Evolutionary conservation across 2,329 filamentous ascomycete genomes (phyloP), one percentile per base, ranked within the genome.

Genomic region (Microdochium trichocladiopsis): DNA sequence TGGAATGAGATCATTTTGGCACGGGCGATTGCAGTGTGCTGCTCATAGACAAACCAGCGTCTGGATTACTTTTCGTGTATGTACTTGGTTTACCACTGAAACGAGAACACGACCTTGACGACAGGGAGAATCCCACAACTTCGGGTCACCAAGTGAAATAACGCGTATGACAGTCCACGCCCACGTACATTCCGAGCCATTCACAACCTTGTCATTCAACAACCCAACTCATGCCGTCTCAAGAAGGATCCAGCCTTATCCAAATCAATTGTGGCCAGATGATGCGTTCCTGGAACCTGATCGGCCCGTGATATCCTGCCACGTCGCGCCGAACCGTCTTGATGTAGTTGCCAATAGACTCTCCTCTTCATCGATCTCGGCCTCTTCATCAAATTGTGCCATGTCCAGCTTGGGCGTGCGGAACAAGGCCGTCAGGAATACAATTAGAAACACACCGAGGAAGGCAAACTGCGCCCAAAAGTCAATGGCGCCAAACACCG

Each of bases 391-490:
- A 8, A 95, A 68, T 62, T 92, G 84, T 47, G 82, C 79, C 52
- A 93, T 76, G 60, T 93, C 83, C 33, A 96, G 69, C 63, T 80
- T 85, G 0, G 93, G 92, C 1, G 90, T 84, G 43, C 87, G 84
- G 77, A 97, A 86, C 0, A 96, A 72, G 2, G 88, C 83, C 1
- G 88, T 87, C 22, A 90, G 54, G 60, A 96, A 88, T 12, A 95
- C 85, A 51, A 96, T 71, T 10, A 96, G 68, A 69, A 95, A 96
- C 21, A 96, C 77, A 31, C 71, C 87, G 45, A 99, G 71, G 72
- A 99, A 97, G 12, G 80, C 88, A 65, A 96, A 97, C 63, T 99
- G 94, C 0, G 91, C 89, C 91, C 92, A 99, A 69, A 97, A 99
- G 59, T 90, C 82, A n/a, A 97, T 74, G 11, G 87, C 84, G 11